A percentile compares a stretch with the other conserved stretches of the same genome.
Conservation (phyloP, 2,329 filamentous ascomycete genomes). For the Hypoxylon sp. region DNA sequence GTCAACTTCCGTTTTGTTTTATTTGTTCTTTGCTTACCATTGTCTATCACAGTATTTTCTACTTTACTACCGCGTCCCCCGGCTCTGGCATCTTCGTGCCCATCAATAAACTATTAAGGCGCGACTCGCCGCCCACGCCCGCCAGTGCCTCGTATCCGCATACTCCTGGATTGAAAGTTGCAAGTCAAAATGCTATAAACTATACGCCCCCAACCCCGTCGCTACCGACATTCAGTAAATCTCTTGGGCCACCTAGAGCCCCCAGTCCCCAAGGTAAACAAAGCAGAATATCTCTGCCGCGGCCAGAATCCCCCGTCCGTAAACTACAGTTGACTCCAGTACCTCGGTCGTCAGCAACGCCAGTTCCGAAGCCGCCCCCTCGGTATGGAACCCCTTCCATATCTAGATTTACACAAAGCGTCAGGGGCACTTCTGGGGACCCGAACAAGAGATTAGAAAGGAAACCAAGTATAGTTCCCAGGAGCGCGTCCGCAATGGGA, state of each 20-base stretch:
- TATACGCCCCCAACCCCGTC: constrained; percentile 71
- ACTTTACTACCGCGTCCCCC: constrained; percentile 81
- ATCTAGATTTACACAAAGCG: constrained; percentile 69
- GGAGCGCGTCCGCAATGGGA: constrained; percentile 68
- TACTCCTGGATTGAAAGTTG: constrained; percentile 67
- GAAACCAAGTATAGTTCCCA: constrained; percentile 61
- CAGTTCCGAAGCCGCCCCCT: constrained; percentile 59
- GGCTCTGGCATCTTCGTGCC: constrained; percentile 95
- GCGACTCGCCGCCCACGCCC: constrained; percentile 64
- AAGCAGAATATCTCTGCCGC: constrained; percentile 78
- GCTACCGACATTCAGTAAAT: constrained; percentile 85
- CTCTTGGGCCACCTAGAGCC: constrained; percentile 78
- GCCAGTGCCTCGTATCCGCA: constrained; percentile 64
- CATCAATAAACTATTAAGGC: constrained; percentile 76
- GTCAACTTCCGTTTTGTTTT: constrained; percentile 8
- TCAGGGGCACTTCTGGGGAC: constrained; percentile 68
- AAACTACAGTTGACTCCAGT: constrained; percentile 70
- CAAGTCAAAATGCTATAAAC: constrained; percentile 65
- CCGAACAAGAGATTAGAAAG: constrained; percentile 65
- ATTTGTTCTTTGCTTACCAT: constrained; percentile 14
- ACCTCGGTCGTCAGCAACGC: constrained; percentile 64
- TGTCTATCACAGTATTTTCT: constrained; percentile 63
- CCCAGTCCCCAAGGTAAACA: constrained; percentile 77
- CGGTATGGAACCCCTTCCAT: constrained; percentile 71
- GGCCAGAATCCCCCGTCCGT: constrained; percentile 86